Evolutionary conservation across 2,329 filamentous ascomycete species (phyloP).

Genomic region (Penicillium sp.): DNA sequence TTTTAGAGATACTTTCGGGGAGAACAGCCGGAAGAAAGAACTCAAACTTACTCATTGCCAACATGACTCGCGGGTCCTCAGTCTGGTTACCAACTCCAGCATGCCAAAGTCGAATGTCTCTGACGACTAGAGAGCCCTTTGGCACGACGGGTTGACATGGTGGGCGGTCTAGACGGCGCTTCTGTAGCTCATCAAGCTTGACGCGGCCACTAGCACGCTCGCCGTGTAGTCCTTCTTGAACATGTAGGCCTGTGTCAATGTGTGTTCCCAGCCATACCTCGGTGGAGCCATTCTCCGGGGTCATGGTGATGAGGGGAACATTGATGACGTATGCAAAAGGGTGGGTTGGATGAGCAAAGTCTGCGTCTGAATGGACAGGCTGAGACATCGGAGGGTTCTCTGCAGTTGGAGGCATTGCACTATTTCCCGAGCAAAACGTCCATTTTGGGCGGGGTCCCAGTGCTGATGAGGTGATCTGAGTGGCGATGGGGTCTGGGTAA

Average conservation of each 20-base stretch:
- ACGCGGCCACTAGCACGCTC: constrained; percentile 55
- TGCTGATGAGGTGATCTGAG: constrained; percentile 42
- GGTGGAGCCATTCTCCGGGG: constrained; percentile 54
- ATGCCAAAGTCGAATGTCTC: constrained; percentile 63
- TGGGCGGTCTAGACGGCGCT: constrained; percentile 38
- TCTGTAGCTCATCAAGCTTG: constrained; percentile 34
- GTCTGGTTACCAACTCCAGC: constrained; percentile 61
- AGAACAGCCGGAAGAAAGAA: too few species aligned
- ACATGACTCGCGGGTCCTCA: constrained; percentile 54
- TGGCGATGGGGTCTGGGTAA: constrained; percentile 50
- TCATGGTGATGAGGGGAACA: constrained; percentile 52
- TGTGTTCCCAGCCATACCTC: constrained; percentile 62
- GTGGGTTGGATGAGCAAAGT: constrained; percentile 55
- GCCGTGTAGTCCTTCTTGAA: constrained; percentile 52
- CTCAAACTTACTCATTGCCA: constrained; percentile 53
- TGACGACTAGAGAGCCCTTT: constrained; percentile 57
- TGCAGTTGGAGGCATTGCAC: constrained; percentile 49
- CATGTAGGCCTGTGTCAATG: constrained; percentile 29
- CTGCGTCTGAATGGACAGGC: constrained; percentile 59
- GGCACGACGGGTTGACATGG: constrained; percentile 53
- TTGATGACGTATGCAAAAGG: constrained; percentile 59
- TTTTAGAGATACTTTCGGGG: too few species aligned
- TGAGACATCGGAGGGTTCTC: constrained; percentile 32
- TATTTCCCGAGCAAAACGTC: constrained; percentile 57
- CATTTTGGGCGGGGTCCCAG: constrained; percentile 56